Conservation (phyloP, 1,284 basidiomycete genomes). For the Boletellus deceptivus region DNA sequence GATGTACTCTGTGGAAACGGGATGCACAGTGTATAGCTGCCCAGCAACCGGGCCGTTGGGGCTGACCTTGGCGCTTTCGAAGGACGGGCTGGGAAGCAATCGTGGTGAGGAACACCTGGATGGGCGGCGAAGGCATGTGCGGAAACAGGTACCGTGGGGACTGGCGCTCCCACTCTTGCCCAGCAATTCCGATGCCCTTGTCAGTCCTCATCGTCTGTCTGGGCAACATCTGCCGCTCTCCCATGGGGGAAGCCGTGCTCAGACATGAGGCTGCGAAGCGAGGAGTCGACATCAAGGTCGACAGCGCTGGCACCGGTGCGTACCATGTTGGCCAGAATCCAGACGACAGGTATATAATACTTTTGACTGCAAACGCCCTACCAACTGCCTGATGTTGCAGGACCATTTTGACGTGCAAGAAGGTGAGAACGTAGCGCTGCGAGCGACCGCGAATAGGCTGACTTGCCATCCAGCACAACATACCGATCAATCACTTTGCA, state of each 20-base stretch:
- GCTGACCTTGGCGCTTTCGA: conserved; percentile 66
- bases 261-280: conserved; percentile 53
- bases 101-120: conserved; percentile 79
- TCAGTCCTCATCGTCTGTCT: conserved; percentile 71
- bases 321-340: conserved; percentile 74
- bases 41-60: neutral
- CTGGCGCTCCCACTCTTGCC: neutral
- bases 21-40: neutral
- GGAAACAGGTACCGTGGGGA: conserved; percentile 9
- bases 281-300: conserved; percentile 60
- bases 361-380: conserved; percentile 1
- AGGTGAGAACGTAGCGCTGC: conserved; percentile 39
- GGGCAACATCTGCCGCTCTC: conserved; percentile 78
- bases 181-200: conserved; percentile 26
- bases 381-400: conserved; percentile 33
- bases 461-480: conserved; percentile 44
- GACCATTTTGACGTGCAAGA: conserved; percentile 58
- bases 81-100: conserved; percentile 76
- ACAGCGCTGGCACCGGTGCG: conserved; percentile 70
- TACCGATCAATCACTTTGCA: conserved; percentile 60
- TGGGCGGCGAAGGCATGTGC: conserved; percentile 71
- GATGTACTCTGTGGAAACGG: conserved; percentile 57
- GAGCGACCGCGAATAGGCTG: neutral
- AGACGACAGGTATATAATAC: conserved; percentile 57
- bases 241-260: conserved; percentile 79